Evolutionary conservation across 2,329 filamentous ascomycete genomes (phyloP).

Genomic region (Colletotrichum incanum): DNA sequence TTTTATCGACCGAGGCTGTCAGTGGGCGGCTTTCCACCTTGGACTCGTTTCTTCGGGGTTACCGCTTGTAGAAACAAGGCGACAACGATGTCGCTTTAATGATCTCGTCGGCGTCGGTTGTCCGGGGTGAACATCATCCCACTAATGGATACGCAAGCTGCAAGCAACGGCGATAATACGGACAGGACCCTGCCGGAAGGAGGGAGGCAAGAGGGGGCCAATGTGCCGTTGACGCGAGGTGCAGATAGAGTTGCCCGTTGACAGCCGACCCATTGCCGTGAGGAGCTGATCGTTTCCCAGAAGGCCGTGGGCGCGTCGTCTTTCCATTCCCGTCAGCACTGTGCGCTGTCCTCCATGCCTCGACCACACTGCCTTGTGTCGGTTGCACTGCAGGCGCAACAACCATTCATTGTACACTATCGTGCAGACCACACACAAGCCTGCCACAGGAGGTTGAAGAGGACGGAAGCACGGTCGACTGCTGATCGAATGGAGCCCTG

Average conservation of each 20-base stretch:
- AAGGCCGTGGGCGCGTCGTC: constrained; percentile 9
- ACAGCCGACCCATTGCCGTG: constrained; percentile 35
- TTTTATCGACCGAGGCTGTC: constrained; percentile 37
- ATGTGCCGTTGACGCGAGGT: constrained; percentile 41
- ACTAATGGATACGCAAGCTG: constrained; percentile 20
- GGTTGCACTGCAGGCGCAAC: constrained; percentile 30
- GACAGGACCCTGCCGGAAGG: constrained; percentile 28
- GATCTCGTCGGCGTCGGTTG: constrained; percentile 15
- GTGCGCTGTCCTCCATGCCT: constrained; percentile 10
- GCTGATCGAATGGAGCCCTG: constrained; percentile 30
- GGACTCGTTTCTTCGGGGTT: constrained; percentile 30
- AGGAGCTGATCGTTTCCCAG: constrained; percentile 36
- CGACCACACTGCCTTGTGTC: constrained; percentile 1
- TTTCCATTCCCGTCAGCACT: constrained; percentile 27
- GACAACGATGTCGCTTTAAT: constrained; percentile 27
- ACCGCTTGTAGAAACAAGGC: constrained; percentile 34
- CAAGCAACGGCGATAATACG: constrained; percentile 18
- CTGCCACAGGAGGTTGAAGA: constrained; percentile 5
- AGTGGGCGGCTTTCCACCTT: constrained; percentile 21
- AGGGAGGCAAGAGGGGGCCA: constrained; percentile 15
- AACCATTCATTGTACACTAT: background rate
- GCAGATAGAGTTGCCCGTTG: constrained; percentile 42
- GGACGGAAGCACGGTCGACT: constrained; percentile 26
- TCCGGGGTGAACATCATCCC: constrained; percentile 21
- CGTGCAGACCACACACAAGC: background rate